Evolutionary conservation across 2,329 filamentous ascomycete species (phyloP), one percentile per base, ranked within the genome.

Genomic region (Helotiales sp.): DNA sequence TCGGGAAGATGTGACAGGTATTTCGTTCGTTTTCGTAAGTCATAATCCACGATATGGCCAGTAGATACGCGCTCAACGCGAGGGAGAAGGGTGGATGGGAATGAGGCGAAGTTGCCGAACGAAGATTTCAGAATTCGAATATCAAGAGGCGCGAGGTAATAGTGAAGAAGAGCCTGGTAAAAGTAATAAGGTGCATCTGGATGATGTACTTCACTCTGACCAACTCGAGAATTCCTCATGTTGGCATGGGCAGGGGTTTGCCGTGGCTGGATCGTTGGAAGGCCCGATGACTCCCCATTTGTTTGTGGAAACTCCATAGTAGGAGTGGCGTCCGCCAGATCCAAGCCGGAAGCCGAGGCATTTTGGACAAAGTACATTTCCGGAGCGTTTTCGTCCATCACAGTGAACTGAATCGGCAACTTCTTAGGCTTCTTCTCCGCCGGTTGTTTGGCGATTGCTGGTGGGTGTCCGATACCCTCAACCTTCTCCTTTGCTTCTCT

Each of bases 401-500:
- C 72, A 67, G 84, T 82, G 73, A 84, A 84, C 28, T 83, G 76
- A 55, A 87, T 84, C 3, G 83, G 80, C 10, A 83, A 78, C 68
- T 79, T 80, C 67, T 81, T 82, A 10, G 80, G 76, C 66, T 81
- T 84, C 66, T 81, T 80, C 70, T 85, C 82, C 6, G 79, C 79
- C 17, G 83, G 83, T 70, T 87, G 85, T 65, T 81, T 80, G 20
- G 82, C 78, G 64, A 83, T 77, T 28, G 82, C 80, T 17, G 89
- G 87, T 26, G 88, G 87, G 72, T 91, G 88, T 0, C 89, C 89
- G 68, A 92, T 88, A 0, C 87, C 89, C 62, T 83, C 83, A 1
- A 92, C 76, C 77, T 90, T 94, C 70, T 96, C 91, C 78, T 93
- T 96, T 0, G 91, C 87, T 20, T 92, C 87, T 5, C 84, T 85